These are phyloP conservation scores for Penicillium lagena DNA, from an alignment of 495 filamentous ascomycete genomes.

Conservation along the genomic window DNA sequence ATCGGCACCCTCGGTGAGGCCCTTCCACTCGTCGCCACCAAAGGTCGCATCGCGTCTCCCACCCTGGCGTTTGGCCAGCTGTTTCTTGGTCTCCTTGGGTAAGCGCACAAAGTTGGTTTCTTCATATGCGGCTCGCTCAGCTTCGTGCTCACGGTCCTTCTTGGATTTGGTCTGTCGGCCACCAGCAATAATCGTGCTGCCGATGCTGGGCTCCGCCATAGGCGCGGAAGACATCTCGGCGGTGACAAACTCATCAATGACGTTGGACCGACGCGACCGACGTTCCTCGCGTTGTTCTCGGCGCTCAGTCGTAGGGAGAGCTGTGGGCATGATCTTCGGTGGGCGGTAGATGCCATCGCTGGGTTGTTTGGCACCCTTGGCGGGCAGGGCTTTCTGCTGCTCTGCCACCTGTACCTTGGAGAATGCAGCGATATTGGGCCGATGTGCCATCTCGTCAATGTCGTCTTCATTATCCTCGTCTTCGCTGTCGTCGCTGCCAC, in stretches of 20 bases:
- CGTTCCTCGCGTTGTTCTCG: conserved; percentile 50
- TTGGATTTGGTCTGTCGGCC: conserved; percentile 69
- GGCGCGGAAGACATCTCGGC: conserved; percentile 75
- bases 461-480: conserved; percentile 30
- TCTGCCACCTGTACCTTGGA: conserved; percentile 31
- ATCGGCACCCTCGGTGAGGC: conserved; percentile 71
- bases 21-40: conserved; percentile 81
- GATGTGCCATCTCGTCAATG: conserved; percentile 60
- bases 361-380: conserved; percentile 19
- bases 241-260: conserved; percentile 79
- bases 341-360: conserved; percentile 70
- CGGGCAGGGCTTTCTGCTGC: conserved; percentile 11
- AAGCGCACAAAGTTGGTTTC: conserved; percentile 81
- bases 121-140: conserved; percentile 71
- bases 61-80: conserved; percentile 45
- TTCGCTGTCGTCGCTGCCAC: conserved; percentile 31
- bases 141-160: conserved; percentile 62
- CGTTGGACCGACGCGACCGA: conserved; percentile 55
- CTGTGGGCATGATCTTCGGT: conserved; percentile 72
- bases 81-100: conserved; percentile 76
- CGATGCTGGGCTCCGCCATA: conserved; percentile 73
- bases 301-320: conserved; percentile 52
- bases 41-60: conserved; percentile 47
- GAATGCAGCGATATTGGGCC: conserved; percentile 58
- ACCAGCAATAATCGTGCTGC: conserved; percentile 66